phyloP scores from a whole-genome alignment of 805 yeast species.

The Cephaloascus albidus region DNA sequence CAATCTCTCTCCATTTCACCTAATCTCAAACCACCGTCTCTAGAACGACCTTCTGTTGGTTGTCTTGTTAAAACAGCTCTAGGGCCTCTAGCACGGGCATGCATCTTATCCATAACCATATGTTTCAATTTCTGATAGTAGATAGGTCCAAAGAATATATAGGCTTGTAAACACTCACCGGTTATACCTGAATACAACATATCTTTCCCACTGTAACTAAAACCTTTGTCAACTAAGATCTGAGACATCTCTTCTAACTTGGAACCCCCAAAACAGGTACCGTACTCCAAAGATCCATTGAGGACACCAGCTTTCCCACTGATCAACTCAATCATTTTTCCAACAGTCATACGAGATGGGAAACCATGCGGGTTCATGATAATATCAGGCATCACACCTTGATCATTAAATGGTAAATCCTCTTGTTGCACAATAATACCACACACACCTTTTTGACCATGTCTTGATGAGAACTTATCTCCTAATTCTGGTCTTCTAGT shows the following conservation, averaged over 20 bases:
- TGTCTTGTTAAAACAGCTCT: conserved; percentile 96
- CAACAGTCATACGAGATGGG: conserved; percentile 99
- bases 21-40: conserved; percentile 97
- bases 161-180: conserved; percentile 95
- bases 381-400: conserved; percentile 89
- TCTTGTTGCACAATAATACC: conserved; percentile 97
- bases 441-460: conserved; percentile 99
- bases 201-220: conserved; percentile 92
- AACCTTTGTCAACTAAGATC: conserved; percentile 84
- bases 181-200: conserved; percentile 96
- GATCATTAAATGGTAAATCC: conserved; percentile 91
- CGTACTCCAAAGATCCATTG: conserved; percentile 85
- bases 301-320: conserved; percentile 97
- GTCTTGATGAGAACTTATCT: conserved; percentile 94
- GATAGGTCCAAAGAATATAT: conserved; percentile 97
- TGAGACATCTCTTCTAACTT: conserved; percentile 90
- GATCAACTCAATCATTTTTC: conserved; percentile 93
- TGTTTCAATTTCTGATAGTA: conserved; percentile 97
- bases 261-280: conserved; percentile 99
- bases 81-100: conserved; percentile 98
- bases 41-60: conserved; percentile 97
- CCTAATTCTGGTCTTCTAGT: conserved; percentile 97
- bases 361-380: conserved; percentile 99
- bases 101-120: conserved; percentile 99
- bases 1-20: conserved; percentile 99